A percentile compares a stretch with the other conserved stretches of the same genome.
These are phyloP conservation scores for Salix brachista DNA, from an alignment of 345 rosid genomes.

Conservation along the genomic window DNA sequence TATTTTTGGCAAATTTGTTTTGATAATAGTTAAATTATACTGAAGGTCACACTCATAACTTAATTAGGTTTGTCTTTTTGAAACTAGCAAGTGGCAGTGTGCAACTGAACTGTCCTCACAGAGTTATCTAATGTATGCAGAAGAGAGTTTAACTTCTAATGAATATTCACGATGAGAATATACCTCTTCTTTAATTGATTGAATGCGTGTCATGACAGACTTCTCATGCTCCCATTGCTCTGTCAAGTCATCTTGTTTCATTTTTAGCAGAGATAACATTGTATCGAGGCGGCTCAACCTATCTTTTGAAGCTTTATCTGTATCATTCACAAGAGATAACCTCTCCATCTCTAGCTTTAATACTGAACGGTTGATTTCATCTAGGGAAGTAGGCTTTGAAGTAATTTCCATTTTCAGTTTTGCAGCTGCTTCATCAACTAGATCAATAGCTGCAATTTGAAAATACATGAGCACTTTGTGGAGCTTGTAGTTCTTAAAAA, in stretches of 20 bases:
- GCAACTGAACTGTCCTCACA: background rate
- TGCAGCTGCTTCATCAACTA: conserved; percentile 99
- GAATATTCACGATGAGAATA: background rate
- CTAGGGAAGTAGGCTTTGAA: conserved; percentile 96
- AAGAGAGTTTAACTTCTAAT: background rate
- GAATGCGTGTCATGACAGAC: conserved; percentile 90
- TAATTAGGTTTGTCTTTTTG: background rate
- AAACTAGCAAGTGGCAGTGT: background rate
- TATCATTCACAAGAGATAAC: conserved; percentile 85
- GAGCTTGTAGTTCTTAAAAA: background rate
- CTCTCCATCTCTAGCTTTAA: conserved; percentile 98
- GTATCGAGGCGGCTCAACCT: conserved; percentile 81
- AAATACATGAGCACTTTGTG: conserved; percentile 10
- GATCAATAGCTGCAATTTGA: conserved; percentile 76
- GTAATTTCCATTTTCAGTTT: conserved; percentile 99
- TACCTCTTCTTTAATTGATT: conserved; percentile 95
- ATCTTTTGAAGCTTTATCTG: conserved; percentile 90
- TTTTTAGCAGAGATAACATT: conserved; percentile 65
- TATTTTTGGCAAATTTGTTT: background rate
- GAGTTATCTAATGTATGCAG: background rate
- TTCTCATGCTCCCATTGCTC: conserved; percentile 99
- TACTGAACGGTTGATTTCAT: conserved; percentile 90
- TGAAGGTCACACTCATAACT: background rate
- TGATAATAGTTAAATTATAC: background rate
- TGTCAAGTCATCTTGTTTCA: conserved; percentile 76